phyloP scores from a whole-genome alignment of 495 filamentous ascomycete genomes.

The Penicillium cosmopolitanum region DNA sequence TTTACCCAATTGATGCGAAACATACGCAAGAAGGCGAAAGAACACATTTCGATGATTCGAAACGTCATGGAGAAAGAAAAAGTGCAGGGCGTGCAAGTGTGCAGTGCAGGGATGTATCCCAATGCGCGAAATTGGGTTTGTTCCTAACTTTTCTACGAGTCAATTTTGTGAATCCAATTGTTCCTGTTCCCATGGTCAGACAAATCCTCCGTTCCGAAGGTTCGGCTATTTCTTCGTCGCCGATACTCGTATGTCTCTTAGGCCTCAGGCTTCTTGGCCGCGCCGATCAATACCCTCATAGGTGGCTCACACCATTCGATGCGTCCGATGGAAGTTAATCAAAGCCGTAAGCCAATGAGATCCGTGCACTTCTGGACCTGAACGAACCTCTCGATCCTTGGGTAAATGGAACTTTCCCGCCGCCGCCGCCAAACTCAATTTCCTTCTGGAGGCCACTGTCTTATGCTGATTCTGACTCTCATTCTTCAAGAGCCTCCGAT shows the following conservation, averaged over 20 bases:
- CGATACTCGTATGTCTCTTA: neutral
- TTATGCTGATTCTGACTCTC: neutral
- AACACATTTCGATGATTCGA: neutral
- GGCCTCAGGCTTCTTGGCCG: neutral
- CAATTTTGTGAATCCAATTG: too few species aligned
- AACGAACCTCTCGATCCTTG: constrained; percentile 1
- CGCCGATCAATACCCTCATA: neutral
- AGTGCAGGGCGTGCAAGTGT: too few species aligned
- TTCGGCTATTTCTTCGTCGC: neutral
- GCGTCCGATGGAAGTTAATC: neutral
- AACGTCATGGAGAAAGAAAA: neutral
- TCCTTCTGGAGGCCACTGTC: too few species aligned
- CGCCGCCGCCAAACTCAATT: neutral
- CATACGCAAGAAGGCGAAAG: neutral
- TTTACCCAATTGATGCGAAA: neutral
- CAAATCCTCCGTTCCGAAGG: too few species aligned
- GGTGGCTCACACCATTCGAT: neutral
- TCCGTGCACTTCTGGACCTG: neutral
- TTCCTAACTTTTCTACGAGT: too few species aligned
- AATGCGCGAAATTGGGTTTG: too few species aligned
- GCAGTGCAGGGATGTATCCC: too few species aligned
- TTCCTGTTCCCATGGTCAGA: too few species aligned
- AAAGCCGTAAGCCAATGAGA: neutral
- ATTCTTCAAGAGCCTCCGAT: neutral
- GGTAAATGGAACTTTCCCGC: neutral